Conservation (phyloP, 140 eudicot species). For the Artemisia princeps region DNA sequence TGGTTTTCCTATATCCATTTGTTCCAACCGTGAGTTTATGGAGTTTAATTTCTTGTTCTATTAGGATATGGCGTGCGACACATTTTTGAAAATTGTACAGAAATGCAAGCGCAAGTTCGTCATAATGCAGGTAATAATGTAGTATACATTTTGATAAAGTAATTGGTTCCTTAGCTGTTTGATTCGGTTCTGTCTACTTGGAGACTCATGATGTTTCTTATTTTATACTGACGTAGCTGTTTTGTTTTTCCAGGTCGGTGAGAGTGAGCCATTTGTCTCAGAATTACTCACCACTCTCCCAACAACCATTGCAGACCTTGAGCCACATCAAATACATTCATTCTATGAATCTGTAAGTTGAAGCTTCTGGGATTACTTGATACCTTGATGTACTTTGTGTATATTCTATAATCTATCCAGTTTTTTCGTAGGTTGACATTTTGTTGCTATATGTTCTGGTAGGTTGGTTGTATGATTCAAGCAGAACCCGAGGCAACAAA, state of each 20-base stretch:
- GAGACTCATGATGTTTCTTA: neutral
- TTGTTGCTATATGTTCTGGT: slow-evolving; percentile 6
- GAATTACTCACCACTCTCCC: slow-evolving; percentile 87
- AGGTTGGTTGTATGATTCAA: slow-evolving; percentile 95
- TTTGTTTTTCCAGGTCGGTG: slow-evolving; percentile 66
- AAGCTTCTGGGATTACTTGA: slow-evolving; percentile 11
- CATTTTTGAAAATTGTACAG: slow-evolving; percentile 93
- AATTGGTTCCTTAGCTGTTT: slow-evolving; percentile 6
- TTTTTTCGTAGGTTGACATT: neutral
- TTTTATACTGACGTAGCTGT: neutral
- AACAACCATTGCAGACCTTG: slow-evolving; percentile 75
- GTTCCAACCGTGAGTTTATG: neutral
- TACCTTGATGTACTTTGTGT: neutral
- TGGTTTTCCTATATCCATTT: neutral
- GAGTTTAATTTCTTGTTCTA: slow-evolving; percentile 8
- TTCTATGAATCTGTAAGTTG: slow-evolving; percentile 90
- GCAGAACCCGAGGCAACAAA: slow-evolving; percentile 80
- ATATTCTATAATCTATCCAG: neutral
- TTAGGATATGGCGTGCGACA: slow-evolving; percentile 98
- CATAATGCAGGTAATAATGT: slow-evolving; percentile 74
- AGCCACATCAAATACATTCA: slow-evolving; percentile 90
- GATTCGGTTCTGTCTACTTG: neutral
- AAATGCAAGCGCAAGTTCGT: slow-evolving; percentile 99
- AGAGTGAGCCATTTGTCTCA: slow-evolving; percentile 92
- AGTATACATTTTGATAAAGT: neutral